Conservation (phyloP, 2,329 filamentous ascomycete genomes). For the Ascochyta lentis region DNA sequence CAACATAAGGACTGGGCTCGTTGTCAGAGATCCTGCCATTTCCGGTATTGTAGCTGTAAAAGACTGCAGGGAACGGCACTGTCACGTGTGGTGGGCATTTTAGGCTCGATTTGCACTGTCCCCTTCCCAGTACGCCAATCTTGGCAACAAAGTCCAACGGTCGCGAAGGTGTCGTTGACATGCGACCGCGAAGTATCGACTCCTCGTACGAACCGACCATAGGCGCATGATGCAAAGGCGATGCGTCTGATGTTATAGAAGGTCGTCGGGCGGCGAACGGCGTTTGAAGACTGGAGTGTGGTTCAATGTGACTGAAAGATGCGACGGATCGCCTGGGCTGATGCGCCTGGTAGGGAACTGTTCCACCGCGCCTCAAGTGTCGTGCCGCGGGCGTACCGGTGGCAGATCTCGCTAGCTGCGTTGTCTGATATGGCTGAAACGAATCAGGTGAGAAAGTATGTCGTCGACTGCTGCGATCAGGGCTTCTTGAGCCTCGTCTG, state of each 20-base stretch:
- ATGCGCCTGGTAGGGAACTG: slow-evolving; percentile 75
- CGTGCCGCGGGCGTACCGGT: slow-evolving; percentile 41
- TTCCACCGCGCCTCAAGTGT: slow-evolving; percentile 63
- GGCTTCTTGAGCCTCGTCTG: slow-evolving; percentile 49
- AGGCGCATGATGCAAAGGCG: slow-evolving; percentile 84
- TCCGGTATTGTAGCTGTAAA: slow-evolving; percentile 86
- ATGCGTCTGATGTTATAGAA: slow-evolving; percentile 76
- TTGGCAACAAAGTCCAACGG: slow-evolving; percentile 93
- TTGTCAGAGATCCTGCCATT: slow-evolving; percentile 74
- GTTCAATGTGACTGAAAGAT: slow-evolving; percentile 56
- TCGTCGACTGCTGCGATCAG: slow-evolving; percentile 64
- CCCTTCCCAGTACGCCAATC: slow-evolving; percentile 89
- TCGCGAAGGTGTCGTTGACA: slow-evolving; percentile 95
- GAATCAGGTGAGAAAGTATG: slow-evolving; percentile 74
- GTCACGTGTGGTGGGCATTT: slow-evolving; percentile 90
- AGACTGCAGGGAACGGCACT: slow-evolving; percentile 90
- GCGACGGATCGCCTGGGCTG: slow-evolving; percentile 78
- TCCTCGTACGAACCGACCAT: slow-evolving; percentile 99
- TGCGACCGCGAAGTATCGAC: slow-evolving; percentile 89
- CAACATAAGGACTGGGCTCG: slow-evolving; percentile 94
- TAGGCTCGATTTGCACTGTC: slow-evolving; percentile 84
- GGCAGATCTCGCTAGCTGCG: slow-evolving; percentile 44
- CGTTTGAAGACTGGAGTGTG: slow-evolving; percentile 52
- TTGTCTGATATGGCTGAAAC: slow-evolving; percentile 58
- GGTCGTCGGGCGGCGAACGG: slow-evolving; percentile 65